Evolutionary conservation across 192 early-diverging fungal genomes (phyloP).

Genomic region (Coemansia sp.): DNA sequence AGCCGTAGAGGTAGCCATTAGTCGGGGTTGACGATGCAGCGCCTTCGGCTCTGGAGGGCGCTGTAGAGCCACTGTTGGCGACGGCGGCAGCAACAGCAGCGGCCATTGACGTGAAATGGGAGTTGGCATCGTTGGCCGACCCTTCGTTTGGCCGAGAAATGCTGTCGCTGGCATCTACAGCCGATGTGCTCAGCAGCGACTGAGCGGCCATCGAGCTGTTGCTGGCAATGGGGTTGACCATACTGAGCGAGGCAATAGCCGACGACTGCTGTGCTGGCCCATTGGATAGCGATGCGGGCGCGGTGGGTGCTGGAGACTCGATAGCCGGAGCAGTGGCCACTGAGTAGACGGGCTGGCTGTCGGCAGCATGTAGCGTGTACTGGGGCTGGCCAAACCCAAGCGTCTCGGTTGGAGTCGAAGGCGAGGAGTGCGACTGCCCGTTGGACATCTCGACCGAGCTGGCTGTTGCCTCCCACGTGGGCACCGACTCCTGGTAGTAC

Average conservation of each 20-base stretch:
- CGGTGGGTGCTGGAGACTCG: neutral
- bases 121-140: neutral
- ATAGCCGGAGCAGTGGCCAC: neutral
- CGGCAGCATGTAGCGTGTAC: conserved; percentile 27
- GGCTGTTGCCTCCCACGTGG: conserved; percentile 15
- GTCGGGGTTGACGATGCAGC: neutral
- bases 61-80: neutral
- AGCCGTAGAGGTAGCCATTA: conserved; percentile 15
- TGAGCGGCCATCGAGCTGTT: neutral
- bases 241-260: conserved; percentile 27
- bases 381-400: conserved; percentile 10
- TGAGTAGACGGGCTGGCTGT: conserved; percentile 14
- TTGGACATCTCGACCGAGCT: conserved; percentile 14
- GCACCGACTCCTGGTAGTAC: conserved; percentile 33
- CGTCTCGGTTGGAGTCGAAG: conserved; percentile 24
- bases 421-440: conserved; percentile 35
- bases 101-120: neutral
- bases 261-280: neutral
- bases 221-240: conserved; percentile 28
- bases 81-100: conserved; percentile 2
- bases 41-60: neutral
- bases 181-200: neutral
- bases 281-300: neutral
- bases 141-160: neutral
- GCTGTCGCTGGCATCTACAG: neutral